Evolutionary conservation across 257 asterid species (phyloP).

Genomic region (Solanum sejunctum): DNA sequence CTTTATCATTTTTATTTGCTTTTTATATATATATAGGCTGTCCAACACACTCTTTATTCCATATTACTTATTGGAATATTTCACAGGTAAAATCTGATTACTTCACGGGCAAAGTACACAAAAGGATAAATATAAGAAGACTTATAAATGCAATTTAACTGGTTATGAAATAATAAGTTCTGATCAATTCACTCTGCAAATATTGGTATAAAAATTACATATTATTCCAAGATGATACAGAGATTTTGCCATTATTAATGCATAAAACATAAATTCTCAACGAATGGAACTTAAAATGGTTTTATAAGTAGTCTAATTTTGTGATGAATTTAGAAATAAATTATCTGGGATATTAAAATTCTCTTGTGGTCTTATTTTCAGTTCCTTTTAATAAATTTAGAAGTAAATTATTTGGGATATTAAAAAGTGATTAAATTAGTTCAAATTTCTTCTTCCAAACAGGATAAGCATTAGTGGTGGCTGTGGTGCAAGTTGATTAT

Average conservation of each 20-base stretch:
- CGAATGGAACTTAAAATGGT: neutral
- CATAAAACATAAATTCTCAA: neutral
- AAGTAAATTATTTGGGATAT: neutral
- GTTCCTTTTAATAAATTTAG: neutral
- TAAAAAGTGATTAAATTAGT: neutral
- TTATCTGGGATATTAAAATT: neutral
- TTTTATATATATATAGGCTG: neutral
- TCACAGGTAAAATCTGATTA: neutral
- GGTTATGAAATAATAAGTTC: neutral
- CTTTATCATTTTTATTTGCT: neutral
- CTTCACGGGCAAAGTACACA: neutral
- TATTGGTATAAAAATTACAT: neutral
- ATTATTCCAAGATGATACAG: neutral
- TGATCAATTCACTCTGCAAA: neutral
- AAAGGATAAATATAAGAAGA: neutral
- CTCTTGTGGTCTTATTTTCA: neutral
- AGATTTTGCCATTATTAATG: neutral
- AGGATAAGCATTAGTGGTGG: neutral
- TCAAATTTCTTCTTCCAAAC: neutral
- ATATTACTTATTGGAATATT: neutral
- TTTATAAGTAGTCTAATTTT: neutral
- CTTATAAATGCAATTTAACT: neutral
- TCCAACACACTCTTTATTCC: neutral
- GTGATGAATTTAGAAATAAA: neutral
- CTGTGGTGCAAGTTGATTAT: neutral